Evolutionary conservation across 2,329 filamentous ascomycete genomes (phyloP).

Genomic region (Pestalotiopsis sp.): DNA sequence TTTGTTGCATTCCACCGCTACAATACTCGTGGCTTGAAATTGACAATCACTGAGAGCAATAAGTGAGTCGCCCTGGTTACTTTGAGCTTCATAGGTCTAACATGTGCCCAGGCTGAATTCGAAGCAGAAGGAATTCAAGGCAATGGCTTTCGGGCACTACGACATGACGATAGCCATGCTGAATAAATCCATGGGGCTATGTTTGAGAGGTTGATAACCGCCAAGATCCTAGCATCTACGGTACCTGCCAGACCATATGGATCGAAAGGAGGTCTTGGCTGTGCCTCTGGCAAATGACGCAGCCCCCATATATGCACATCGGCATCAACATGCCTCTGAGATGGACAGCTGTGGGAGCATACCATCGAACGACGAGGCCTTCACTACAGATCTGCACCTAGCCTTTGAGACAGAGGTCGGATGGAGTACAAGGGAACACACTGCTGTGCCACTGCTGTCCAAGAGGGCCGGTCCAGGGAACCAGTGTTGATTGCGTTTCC

Average conservation of each 20-base stretch:
- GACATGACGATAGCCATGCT: conserved; percentile 73
- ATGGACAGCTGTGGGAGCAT: too few relatives aligned
- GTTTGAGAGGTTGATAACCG: conserved; percentile 48
- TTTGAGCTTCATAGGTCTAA: conserved; percentile 17
- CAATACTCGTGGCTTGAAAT: conserved; percentile 32
- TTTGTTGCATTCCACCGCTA: conserved; percentile 46
- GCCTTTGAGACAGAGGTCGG: too few relatives aligned
- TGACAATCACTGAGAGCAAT: conserved; percentile 12
- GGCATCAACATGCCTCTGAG: too few relatives aligned
- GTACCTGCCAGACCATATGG: too few relatives aligned
- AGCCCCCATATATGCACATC: too few relatives aligned
- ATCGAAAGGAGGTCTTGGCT: background rate
- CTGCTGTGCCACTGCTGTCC: too few relatives aligned
- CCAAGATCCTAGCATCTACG: background rate
- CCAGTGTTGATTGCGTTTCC: too few relatives aligned
- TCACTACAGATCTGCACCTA: too few relatives aligned
- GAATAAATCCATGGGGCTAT: conserved; percentile 73
- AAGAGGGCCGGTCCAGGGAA: too few relatives aligned
- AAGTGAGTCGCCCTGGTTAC: conserved; percentile 10
- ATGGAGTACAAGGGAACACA: too few relatives aligned
- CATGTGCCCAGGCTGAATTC: conserved; percentile 18
- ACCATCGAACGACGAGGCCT: too few relatives aligned
- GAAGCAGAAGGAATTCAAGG: conserved; percentile 22
- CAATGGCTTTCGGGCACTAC: conserved; percentile 60
- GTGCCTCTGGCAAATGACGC: too few relatives aligned